These are phyloP conservation scores for Talaromyces islandicus DNA, from an alignment of 2,329 filamentous ascomycete genomes.

Conservation along the genomic window DNA sequence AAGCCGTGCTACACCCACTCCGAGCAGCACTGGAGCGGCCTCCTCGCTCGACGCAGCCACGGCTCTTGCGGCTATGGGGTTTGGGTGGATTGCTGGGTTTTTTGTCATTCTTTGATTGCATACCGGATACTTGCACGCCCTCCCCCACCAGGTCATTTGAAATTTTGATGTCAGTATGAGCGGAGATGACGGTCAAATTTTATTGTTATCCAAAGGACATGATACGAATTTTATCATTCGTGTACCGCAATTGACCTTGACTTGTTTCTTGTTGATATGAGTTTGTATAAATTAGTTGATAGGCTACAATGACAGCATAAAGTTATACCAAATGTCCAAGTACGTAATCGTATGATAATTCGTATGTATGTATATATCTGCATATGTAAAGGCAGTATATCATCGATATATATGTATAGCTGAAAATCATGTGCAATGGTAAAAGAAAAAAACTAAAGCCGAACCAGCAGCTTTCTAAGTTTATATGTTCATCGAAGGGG, in stretches of 20 bases:
- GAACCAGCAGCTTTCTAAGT: not conserved
- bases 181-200: not conserved
- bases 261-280: not conserved
- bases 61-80: not conserved
- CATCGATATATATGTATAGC: not conserved
- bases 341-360: not conserved
- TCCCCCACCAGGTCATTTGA: not conserved
- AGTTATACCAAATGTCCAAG: not conserved
- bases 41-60: not conserved
- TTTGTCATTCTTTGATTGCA: not conserved
- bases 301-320: not conserved
- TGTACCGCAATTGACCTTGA: not conserved
- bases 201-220: not conserved
- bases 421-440: not conserved
- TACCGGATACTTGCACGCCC: not conserved
- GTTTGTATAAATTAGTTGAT: not conserved
- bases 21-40: not conserved
- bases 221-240: not conserved
- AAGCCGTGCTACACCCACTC: not conserved
- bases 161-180: not conserved
- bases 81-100: constrained; percentile 2
- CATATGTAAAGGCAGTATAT: not conserved
- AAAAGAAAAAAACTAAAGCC: not conserved
- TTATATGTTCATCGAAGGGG: not conserved
- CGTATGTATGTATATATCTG: not conserved